These are phyloP conservation scores for Pichia phayaonensis DNA, from an alignment of 805 yeast species.

Conservation along the genomic window DNA sequence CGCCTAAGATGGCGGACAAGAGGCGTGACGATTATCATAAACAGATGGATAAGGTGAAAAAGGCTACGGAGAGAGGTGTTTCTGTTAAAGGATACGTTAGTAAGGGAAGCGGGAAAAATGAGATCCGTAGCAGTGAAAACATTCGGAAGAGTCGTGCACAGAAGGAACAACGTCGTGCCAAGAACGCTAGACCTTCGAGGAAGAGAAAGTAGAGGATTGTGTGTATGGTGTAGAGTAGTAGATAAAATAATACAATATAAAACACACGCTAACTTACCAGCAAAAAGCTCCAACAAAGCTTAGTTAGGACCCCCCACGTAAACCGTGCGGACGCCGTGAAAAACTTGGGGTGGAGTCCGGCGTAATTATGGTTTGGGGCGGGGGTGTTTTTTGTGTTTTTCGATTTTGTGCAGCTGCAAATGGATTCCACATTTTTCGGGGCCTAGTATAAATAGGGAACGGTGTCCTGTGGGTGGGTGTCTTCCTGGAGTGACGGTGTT, in stretches of 20 bases:
- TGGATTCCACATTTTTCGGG: too few species aligned
- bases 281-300: too few species aligned
- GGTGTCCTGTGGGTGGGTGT: background rate
- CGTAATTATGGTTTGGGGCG: too few species aligned
- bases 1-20: conserved; percentile 90
- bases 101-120: conserved; percentile 43
- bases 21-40: conserved; percentile 76
- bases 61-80: conserved; percentile 71
- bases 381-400: background rate
- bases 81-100: conserved; percentile 55
- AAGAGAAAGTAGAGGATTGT: conserved; percentile 23
- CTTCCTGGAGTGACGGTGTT: too few species aligned
- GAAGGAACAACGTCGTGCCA: conserved; percentile 67
- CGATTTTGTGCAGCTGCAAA: too few species aligned
- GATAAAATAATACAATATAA: too few species aligned
- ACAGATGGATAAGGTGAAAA: conserved; percentile 75
- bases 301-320: background rate
- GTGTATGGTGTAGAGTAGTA: too few species aligned
- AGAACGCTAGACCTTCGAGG: conserved; percentile 74
- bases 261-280: too few species aligned
- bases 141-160: conserved; percentile 69
- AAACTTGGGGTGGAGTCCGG: background rate
- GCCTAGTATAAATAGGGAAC: too few species aligned
- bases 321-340: background rate
- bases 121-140: conserved; percentile 60